phyloP scores from a whole-genome alignment of 257 asterid species.

The Jacaranda copaia region DNA sequence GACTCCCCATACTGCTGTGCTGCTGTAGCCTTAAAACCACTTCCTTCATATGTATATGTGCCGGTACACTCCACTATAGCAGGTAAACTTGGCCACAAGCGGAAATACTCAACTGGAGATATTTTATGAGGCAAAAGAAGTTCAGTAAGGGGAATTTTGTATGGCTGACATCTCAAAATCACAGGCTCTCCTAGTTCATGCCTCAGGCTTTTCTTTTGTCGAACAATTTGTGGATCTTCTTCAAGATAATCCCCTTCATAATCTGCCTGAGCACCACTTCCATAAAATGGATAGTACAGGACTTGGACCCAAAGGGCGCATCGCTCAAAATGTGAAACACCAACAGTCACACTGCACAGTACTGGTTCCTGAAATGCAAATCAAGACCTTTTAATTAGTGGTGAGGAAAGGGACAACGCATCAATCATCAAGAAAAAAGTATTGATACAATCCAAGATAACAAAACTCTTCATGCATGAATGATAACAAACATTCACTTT shows the following conservation, averaged over 20 bases:
- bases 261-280: slow-evolving; percentile 66
- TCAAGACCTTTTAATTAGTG: slow-evolving; percentile 7
- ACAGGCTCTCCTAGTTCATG: slow-evolving; percentile 81
- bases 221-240: slow-evolving; percentile 71
- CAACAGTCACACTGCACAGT: slow-evolving; percentile 85
- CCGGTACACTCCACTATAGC: slow-evolving; percentile 93
- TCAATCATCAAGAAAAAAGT: background rate
- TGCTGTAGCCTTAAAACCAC: slow-evolving; percentile 97
- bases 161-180: slow-evolving; percentile 91
- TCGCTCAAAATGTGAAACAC: slow-evolving; percentile 88
- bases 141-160: slow-evolving; percentile 91
- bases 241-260: slow-evolving; percentile 82
- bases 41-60: slow-evolving; percentile 89
- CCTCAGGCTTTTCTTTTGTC: slow-evolving; percentile 68
- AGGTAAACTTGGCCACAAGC: slow-evolving; percentile 96
- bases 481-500: background rate
- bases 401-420: background rate
- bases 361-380: slow-evolving; percentile 78
- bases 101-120: slow-evolving; percentile 94
- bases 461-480: background rate
- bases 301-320: slow-evolving; percentile 89
- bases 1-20: slow-evolving; percentile 99
- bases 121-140: slow-evolving; percentile 94
- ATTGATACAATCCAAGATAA: background rate
- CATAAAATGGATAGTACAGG: slow-evolving; percentile 84